Evolutionary conservation across 2,329 filamentous ascomycete species (phyloP).

Genomic region (Dothideomycetes sp.): DNA sequence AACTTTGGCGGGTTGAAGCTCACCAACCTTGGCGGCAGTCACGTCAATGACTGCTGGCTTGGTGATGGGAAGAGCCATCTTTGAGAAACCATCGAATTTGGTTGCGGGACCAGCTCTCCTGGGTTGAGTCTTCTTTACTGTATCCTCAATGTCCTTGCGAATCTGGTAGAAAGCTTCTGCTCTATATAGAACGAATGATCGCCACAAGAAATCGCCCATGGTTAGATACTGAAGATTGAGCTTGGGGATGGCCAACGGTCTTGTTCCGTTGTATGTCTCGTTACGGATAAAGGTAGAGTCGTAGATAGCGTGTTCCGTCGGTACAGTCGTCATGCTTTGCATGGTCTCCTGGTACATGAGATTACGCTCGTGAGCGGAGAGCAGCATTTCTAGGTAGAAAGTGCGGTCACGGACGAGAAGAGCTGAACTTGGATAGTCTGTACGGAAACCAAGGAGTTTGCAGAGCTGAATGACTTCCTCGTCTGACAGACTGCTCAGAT

Average conservation of each 20-base stretch:
- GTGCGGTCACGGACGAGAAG: slow-evolving; percentile 54
- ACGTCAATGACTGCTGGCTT: slow-evolving; percentile 84
- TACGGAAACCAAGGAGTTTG: slow-evolving; percentile 64
- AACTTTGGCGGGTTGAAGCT: slow-evolving; percentile 72
- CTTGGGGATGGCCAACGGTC: slow-evolving; percentile 83
- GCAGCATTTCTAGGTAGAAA: slow-evolving; percentile 61
- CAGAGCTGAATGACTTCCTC: slow-evolving; percentile 64
- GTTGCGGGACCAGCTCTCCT: slow-evolving; percentile 55
- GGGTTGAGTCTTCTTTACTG: slow-evolving; percentile 69
- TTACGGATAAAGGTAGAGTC: slow-evolving; percentile 70
- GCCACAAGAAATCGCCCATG: slow-evolving; percentile 93
- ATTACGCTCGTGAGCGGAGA: slow-evolving; percentile 66
- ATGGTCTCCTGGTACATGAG: slow-evolving; percentile 75
- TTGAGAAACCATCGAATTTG: slow-evolving; percentile 74
- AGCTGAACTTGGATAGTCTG: slow-evolving; percentile 66
- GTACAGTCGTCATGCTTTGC: slow-evolving; percentile 63
- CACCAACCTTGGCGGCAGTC: slow-evolving; percentile 71
- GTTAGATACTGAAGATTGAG: slow-evolving; percentile 93
- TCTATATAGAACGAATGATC: slow-evolving; percentile 79
- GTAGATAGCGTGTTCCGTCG: slow-evolving; percentile 75
- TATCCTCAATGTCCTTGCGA: slow-evolving; percentile 78
- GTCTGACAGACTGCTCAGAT: slow-evolving; percentile 65
- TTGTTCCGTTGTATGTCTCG: slow-evolving; percentile 78
- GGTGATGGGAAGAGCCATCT: slow-evolving; percentile 80
- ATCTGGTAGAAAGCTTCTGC: slow-evolving; percentile 92